Evolutionary conservation across 306 rosid genomes (phyloP).

Genomic region (Rubus idaeus): DNA sequence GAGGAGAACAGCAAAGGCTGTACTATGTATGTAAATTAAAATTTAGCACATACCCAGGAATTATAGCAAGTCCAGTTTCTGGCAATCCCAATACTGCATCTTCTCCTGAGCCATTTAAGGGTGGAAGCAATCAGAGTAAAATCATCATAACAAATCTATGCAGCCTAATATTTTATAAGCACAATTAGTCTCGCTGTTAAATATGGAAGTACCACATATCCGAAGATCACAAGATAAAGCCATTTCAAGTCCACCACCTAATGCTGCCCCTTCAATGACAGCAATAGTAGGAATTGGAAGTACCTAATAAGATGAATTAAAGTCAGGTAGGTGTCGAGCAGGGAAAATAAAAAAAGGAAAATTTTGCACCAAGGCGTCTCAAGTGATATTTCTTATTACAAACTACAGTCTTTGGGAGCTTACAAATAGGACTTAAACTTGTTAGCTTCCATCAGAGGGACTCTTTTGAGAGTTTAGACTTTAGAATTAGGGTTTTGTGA

Average conservation of each 20-base stretch:
- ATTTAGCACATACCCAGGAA: slow-evolving; percentile 75
- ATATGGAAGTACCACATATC: slow-evolving; percentile 69
- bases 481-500: background rate
- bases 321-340: slow-evolving; percentile 23
- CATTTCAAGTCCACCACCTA: slow-evolving; percentile 98
- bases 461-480: background rate
- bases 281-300: slow-evolving; percentile 79
- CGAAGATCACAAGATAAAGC: slow-evolving; percentile 94
- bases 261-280: slow-evolving; percentile 86
- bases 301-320: slow-evolving; percentile 46
- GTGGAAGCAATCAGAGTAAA: slow-evolving; percentile 24
- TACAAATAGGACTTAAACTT: background rate
- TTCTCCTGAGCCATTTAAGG: slow-evolving; percentile 55
- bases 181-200: slow-evolving; percentile 10
- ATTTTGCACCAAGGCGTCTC: slow-evolving; percentile 10
- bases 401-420: background rate
- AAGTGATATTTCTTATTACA: background rate
- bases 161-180: slow-evolving; percentile 21
- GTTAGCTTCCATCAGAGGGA: background rate
- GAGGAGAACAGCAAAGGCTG: background rate
- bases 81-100: slow-evolving; percentile 80
- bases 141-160: slow-evolving; percentile 17
- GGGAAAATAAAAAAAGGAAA: background rate
- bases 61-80: slow-evolving; percentile 96
- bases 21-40: background rate